These are phyloP conservation scores for Hanseniaspora uvarum DNA, from an alignment of 1,139 yeast species.

Conservation along the genomic window DNA sequence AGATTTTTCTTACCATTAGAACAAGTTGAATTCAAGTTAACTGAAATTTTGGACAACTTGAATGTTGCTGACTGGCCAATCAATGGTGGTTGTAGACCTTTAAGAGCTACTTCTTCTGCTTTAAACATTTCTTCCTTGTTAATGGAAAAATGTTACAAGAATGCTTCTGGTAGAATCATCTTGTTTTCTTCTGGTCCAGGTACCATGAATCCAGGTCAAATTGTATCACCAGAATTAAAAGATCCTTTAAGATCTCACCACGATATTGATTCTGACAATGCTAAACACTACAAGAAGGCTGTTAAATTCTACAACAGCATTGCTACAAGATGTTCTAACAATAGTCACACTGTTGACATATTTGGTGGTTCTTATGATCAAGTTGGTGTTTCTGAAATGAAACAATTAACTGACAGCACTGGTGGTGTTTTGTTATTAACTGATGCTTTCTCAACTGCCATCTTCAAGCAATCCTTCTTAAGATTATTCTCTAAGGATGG, in stretches of 20 bases:
- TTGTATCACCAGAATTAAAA: slow-evolving; percentile 81
- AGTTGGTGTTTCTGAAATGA: slow-evolving; percentile 96
- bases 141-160: slow-evolving; percentile 77
- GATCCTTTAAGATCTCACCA: slow-evolving; percentile 97
- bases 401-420: slow-evolving; percentile 72
- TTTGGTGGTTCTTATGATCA: slow-evolving; percentile 98
- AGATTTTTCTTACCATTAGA: slow-evolving; percentile 80
- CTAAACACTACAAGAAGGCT: slow-evolving; percentile 88
- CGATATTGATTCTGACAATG: slow-evolving; percentile 81
- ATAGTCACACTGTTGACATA: slow-evolving; percentile 82
- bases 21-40: slow-evolving; percentile 78
- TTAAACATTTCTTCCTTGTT: slow-evolving; percentile 72
- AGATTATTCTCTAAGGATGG: slow-evolving; percentile 79
- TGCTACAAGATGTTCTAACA: slow-evolving; percentile 62
- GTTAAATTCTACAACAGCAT: slow-evolving; percentile 71
- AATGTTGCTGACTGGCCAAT: slow-evolving; percentile 88
- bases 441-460: slow-evolving; percentile 94
- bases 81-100: slow-evolving; percentile 74
- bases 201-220: slow-evolving; percentile 89
- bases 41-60: slow-evolving; percentile 68
- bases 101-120: slow-evolving; percentile 91
- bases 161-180: slow-evolving; percentile 82
- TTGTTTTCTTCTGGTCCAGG: slow-evolving; percentile 93
- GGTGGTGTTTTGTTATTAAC: slow-evolving; percentile 88
- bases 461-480: slow-evolving; percentile 86